Percentiles rank a stretch among this genome's conserved stretches.
Conservation (phyloP, 2,329 filamentous ascomycete species). For the Gremmenia infestans region DNA sequence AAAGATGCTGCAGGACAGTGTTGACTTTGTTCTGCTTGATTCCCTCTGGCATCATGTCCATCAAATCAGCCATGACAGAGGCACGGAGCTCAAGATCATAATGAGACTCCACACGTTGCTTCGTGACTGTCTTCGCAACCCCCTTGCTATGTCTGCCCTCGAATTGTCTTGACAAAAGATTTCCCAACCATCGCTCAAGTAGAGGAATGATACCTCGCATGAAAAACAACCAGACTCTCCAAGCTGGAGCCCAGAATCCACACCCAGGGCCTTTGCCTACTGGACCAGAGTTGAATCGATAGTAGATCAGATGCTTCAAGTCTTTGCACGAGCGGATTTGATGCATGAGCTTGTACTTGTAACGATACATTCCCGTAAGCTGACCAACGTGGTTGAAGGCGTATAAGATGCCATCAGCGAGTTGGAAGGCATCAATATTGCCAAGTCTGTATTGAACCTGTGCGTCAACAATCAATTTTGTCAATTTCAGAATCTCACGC, state of each 20-base stretch:
- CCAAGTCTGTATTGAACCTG: conserved; percentile 97
- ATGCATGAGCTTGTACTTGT: conserved; percentile 99
- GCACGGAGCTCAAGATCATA: conserved; percentile 96
- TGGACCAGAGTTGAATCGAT: conserved; percentile 93
- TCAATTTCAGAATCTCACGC: conserved; percentile 93
- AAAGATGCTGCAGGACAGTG: conserved; percentile 92
- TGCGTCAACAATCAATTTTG: conserved; percentile 96
- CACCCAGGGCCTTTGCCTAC: conserved; percentile 97
- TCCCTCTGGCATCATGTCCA: conserved; percentile 99
- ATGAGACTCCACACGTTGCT: conserved; percentile 97
- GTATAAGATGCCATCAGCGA: conserved; percentile 97
- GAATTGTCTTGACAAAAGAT: conserved; percentile 93
- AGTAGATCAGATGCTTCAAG: conserved; percentile 98
- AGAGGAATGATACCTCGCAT: conserved; percentile 97
- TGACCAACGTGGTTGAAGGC: conserved; percentile 99
- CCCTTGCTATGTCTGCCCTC: conserved; percentile 98
- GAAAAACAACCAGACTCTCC: conserved; percentile 99
- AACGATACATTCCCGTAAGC: conserved; percentile 97
- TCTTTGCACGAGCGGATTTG: conserved; percentile 99
- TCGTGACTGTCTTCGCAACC: conserved; percentile 97
- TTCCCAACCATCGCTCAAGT: conserved; percentile 94
- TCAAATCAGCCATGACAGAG: conserved; percentile 96
- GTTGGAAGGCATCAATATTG: conserved; percentile 97
- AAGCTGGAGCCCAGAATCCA: conserved; percentile 98
- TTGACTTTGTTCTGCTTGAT: conserved; percentile 99